Evolutionary conservation across 768 basidiomycete species (phyloP), one percentile per base, ranked within the genome.

Genomic region (Tricholomella constricta): DNA sequence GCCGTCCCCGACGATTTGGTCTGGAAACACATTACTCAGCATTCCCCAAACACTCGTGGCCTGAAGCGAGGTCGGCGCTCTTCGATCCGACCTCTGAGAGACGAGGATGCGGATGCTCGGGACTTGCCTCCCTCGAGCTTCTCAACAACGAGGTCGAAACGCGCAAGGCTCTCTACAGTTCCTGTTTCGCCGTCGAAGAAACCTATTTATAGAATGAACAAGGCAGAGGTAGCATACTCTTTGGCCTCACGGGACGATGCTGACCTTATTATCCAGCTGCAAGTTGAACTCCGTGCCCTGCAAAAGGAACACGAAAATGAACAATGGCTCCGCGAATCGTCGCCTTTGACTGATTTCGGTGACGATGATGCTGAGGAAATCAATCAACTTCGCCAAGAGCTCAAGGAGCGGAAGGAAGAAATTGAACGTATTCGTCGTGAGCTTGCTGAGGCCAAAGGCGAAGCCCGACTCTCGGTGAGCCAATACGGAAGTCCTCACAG

Each of bases 1-100:
- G 47, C 64, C 36, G 59, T 54, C 4, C 59, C 72, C 49, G 71
- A 76, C 41, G 75, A 71, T 22, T 50, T 62, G 22, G 56, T 80
- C 4, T 76, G 72, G 72, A 75, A 73, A 51, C 63, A 69, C 43
- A 66, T 80, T 17, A 63, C 69, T 17, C 64, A 68, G 29, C 41
- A 58, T 15, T 53, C 63, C 12, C 55, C 60, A 1, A 60, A 58
- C 4, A 27, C 31, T 22, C 57, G 61, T 6, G 65, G 69, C 10
- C 43, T 56, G 6, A 72, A 69, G 47, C 67, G 66, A 6, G 51
- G 42, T 2, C 59, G 59, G 45, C 56, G 46, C 10, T 56, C 45
- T 46, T 51, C 63, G 14, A 23, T 41, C 10, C 48, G 41, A 8
- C 38, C 45, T n/a, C 17, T 7, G n/a, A 44, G 42, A 10, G 45